Conservation (phyloP, 345 rosid genomes). For the Euclidium syriacum region DNA sequence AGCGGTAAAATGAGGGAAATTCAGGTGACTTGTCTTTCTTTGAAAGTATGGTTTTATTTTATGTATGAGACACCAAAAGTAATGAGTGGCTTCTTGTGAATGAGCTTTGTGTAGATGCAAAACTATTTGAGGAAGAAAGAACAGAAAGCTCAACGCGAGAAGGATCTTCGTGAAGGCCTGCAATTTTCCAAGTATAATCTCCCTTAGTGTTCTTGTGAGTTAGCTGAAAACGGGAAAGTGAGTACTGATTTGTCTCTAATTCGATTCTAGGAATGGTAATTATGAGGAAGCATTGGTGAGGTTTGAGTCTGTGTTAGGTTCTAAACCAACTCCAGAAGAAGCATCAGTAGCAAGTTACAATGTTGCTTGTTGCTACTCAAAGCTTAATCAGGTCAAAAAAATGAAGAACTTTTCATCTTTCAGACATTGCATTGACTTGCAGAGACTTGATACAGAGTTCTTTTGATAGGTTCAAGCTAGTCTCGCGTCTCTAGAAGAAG, state of each 20-base stretch:
- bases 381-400: conserved; percentile 72
- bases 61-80: background rate
- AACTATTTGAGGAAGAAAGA: conserved; percentile 68
- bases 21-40: conserved; percentile 45
- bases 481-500: conserved; percentile 85
- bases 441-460: background rate
- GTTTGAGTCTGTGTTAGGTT: conserved; percentile 93
- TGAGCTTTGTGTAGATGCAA: conserved; percentile 57
- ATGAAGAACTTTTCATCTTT: background rate
- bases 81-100: background rate
- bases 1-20: conserved; percentile 83
- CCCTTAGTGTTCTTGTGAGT: background rate
- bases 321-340: conserved; percentile 70
- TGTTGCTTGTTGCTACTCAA: conserved; percentile 91
- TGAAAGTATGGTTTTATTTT: background rate
- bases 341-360: conserved; percentile 86
- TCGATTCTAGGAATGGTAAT: conserved; percentile 53
- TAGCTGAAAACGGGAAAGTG: background rate
- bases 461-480: conserved; percentile 72
- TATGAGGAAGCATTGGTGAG: conserved; percentile 83
- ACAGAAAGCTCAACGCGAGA: conserved; percentile 60
- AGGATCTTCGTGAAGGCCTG: conserved; percentile 84
- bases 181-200: conserved; percentile 67
- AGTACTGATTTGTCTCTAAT: background rate
- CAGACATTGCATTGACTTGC: background rate